Evolutionary conservation across 176 grass and related monocot species (phyloP).

Genomic region (Typha latifolia): DNA sequence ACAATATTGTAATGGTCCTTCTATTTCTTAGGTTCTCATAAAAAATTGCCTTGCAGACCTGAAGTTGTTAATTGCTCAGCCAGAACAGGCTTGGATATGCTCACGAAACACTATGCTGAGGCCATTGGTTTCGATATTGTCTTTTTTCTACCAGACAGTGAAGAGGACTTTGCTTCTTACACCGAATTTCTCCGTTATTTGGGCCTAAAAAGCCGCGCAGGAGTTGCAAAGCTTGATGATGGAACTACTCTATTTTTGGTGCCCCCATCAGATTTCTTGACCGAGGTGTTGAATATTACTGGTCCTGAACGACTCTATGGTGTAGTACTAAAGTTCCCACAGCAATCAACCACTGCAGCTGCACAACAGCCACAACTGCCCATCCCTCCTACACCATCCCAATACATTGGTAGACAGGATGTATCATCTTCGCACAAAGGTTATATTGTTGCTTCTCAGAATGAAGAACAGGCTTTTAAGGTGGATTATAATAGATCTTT

Average conservation of each 20-base stretch:
- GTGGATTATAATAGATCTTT: slow-evolving; percentile 27
- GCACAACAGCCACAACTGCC: slow-evolving; percentile 28
- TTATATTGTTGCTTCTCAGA: slow-evolving; percentile 24
- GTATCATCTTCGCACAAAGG: slow-evolving; percentile 24
- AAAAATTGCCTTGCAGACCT: slow-evolving; percentile 27
- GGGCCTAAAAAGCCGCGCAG: slow-evolving; percentile 70
- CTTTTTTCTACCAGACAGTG: slow-evolving; percentile 87
- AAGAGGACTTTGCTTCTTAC: slow-evolving; percentile 87
- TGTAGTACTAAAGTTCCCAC: slow-evolving; percentile 64
- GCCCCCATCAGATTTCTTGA: slow-evolving; percentile 82
- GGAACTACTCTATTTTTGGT: slow-evolving; percentile 81
- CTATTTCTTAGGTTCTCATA: slow-evolving; percentile 10
- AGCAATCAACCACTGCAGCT: slow-evolving; percentile 33
- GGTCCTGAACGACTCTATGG: slow-evolving; percentile 90
- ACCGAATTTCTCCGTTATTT: slow-evolving; percentile 88
- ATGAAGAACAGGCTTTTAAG: slow-evolving; percentile 19
- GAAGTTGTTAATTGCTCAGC: slow-evolving; percentile 71
- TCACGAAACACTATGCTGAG: slow-evolving; percentile 65
- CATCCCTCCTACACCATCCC: slow-evolving; percentile 19
- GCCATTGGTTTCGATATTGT: slow-evolving; percentile 66
- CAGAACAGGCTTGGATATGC: slow-evolving; percentile 82
- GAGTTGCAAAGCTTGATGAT: slow-evolving; percentile 84
- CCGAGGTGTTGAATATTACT: slow-evolving; percentile 65
- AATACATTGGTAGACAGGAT: slow-evolving; percentile 37
- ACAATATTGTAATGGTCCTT: not conserved